Percentiles rank a stretch among this genome's conserved stretches.
Conservation (phyloP, 768 basidiomycete species). For the Termitomyces bulborhizus region DNA sequence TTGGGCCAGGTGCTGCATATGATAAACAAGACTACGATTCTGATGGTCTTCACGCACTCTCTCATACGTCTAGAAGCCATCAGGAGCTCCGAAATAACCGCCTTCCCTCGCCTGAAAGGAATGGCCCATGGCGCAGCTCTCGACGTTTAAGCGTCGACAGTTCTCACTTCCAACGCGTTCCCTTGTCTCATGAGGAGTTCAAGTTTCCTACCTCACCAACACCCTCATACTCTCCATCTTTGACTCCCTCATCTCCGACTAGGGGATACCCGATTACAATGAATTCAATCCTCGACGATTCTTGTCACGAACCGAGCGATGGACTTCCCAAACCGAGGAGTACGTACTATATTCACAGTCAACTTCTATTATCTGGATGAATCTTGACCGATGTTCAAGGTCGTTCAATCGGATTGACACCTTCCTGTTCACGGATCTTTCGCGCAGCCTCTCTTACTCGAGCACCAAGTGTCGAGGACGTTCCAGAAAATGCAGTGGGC, state of each 20-base stretch:
- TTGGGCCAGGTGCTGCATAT: conserved; percentile 42
- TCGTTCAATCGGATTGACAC: conserved; percentile 3
- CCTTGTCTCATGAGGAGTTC: conserved; percentile 27
- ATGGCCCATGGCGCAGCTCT: not conserved
- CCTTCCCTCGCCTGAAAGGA: not conserved
- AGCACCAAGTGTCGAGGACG: conserved; percentile 33
- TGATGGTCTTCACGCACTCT: conserved; percentile 14
- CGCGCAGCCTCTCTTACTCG: conserved; percentile 31
- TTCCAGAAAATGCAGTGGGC: conserved; percentile 26
- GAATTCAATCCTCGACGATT: conserved; percentile 33
- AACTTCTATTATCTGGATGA: not conserved
- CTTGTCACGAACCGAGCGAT: conserved; percentile 27
- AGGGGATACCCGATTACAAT: conserved; percentile 8
- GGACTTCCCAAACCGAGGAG: conserved; percentile 18
- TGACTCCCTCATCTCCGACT: conserved; percentile 11
- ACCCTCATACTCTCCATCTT: conserved; percentile 31
- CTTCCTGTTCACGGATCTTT: conserved; percentile 12
- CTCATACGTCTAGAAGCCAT: conserved; percentile 9
- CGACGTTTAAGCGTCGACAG: conserved; percentile 30
- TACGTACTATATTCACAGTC: conserved; percentile 7
- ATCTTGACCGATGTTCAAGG: conserved; percentile 4
- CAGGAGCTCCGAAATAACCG: conserved; percentile 6
- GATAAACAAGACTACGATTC: conserved; percentile 25
- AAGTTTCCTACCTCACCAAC: conserved; percentile 25
- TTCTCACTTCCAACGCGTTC: conserved; percentile 24